Base-by-base conservation (phyloP, 1,284 basidiomycete genomes). In the Cutaneotrichosporon cutaneum region DNA sequence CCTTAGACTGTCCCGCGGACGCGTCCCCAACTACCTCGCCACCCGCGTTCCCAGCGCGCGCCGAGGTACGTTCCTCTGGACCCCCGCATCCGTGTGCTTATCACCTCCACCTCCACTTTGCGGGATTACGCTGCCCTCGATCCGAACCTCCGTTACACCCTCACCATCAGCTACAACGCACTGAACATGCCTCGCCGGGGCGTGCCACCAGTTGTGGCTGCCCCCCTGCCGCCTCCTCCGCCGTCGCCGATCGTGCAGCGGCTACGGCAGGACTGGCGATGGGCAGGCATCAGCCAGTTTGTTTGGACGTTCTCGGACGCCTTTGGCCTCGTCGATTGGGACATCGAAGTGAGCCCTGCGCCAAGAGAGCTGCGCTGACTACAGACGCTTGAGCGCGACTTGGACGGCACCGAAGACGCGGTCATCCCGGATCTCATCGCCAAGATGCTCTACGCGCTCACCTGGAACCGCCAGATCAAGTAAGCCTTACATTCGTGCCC, bases 391-490 rank as follows among this genome's bases (percentile, higher is more conserved):
- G 83, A 84, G 65, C 60, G 64, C 22, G 83, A 83, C 66, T 71
- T 83, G 53, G 82, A 82, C 57, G 77, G 79, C 14, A 72, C 75
- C 18, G 81, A 81, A 56, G 68, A 70, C n/a, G 68, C 70, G n/a
- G 51, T 81, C 7, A 70, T 82, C 8, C 82, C 81, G 2, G 77
- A 80, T 35, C 71, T 83, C 45, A 68, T 82, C 52, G 74, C 75
- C 54, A 79, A 81, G 50, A 68, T 83, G 22, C 77, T 83, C 42
- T 82, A 81, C 63, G 78, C 80, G 9, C 72, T 83, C 54, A 83
- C 82, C 0, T 79, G 82, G 59, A 81, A 83, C 66, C 71, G 80
- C 11, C 75, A 75, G 58, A 81, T 83, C 63, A 78, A 79, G 81
- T 82, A 60, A 68, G 81, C 74, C 10, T 6, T 1, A 3, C 16